phyloP scores from a whole-genome alignment of 345 rosid species.

The Eucalyptus fibrosa region DNA sequence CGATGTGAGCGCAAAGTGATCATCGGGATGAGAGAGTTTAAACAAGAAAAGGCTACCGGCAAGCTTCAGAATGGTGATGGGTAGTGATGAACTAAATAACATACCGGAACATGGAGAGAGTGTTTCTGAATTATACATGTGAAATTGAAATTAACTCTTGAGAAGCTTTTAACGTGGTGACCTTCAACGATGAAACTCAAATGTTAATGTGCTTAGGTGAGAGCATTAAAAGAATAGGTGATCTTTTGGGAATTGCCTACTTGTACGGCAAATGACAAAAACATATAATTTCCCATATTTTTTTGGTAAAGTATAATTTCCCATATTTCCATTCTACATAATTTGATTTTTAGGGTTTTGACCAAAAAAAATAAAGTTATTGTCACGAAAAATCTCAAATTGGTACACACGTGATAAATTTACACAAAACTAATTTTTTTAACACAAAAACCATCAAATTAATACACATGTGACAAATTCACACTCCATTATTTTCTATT shows the following conservation, averaged over 20 bases:
- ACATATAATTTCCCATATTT: too few species aligned
- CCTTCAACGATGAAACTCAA: background rate
- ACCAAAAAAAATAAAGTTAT: too few species aligned
- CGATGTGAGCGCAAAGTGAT: rapidly evolving
- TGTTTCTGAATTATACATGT: background rate
- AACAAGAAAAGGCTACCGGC: background rate
- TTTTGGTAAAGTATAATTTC: too few species aligned
- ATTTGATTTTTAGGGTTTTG: too few species aligned
- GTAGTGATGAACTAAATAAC: background rate
- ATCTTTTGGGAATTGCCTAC: background rate
- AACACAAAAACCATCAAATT: too few species aligned
- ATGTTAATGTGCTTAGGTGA: background rate
- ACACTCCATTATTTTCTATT: too few species aligned
- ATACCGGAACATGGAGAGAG: rapidly evolving
- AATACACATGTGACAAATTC: too few species aligned
- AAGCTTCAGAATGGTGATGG: background rate
- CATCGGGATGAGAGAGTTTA: background rate
- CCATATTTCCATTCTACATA: too few species aligned
- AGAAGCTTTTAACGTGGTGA: background rate
- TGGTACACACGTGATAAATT: too few species aligned
- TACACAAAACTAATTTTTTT: too few species aligned
- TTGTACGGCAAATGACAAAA: background rate
- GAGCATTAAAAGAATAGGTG: background rate
- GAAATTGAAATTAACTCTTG: background rate
- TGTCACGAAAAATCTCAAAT: too few species aligned